Base-by-base conservation (phyloP, 75 land plant species). In the Pinus tabuliformis region DNA sequence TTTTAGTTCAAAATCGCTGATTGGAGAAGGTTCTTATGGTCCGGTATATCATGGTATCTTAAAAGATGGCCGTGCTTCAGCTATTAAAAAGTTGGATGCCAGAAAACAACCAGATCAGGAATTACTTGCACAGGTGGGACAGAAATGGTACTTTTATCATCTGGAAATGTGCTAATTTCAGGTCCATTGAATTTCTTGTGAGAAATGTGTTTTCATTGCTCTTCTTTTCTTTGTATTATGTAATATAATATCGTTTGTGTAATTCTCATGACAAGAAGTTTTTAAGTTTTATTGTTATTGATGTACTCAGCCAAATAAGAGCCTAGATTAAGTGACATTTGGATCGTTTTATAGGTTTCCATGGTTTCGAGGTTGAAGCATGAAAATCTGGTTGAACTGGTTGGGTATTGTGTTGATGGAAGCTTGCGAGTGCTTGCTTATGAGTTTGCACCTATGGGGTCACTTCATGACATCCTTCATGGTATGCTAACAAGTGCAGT, bases 1-100 rank as follows among this genome's bases (percentile, higher is more conserved):
- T 71, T 94, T 94, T 76, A 89, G 89, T 6, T 70, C 86, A 21
- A 87, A 83, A 17, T 33, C 90, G 37, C 73, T 94, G 80, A 92
- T 94, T 74, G 97, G 97, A 63, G 97, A 94, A 70, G 97, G 97
- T 26, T 94, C 97, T 17, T 94, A 92, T 84, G 97, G 91, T 16
- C 81, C 92, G 66, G 97, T 94, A 20, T 94, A 91, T 56, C 75
- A 80, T 84, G 97, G 92, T 1, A 75, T 80, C 49, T 82, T 94
- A 17, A 95, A 76, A 79, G 86, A 75, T 88, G 93, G 89, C 20
- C 81, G 71, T 28, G 82, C 85, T 59, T 84, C 91, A n/a, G 97
- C 95, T 21, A 84, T 94, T 21, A 94, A 94, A 68, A 94, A 92
- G 76, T 75, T 94, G 73, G 97, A 94, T 82, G 77, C 88, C 18